phyloP scores from a whole-genome alignment of 768 basidiomycete genomes.

The Bullera alba region DNA sequence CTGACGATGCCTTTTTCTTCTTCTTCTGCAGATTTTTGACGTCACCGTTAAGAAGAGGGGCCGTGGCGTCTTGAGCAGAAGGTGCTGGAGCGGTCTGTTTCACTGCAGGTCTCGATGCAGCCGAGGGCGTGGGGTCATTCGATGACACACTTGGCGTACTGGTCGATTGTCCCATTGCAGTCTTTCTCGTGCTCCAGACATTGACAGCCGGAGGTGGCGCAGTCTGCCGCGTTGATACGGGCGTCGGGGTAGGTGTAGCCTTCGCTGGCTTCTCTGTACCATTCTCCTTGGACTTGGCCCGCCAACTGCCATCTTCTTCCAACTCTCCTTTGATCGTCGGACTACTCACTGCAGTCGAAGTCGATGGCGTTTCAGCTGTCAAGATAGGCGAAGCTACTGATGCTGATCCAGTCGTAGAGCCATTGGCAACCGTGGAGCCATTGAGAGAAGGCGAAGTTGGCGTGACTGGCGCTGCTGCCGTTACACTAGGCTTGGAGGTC shows the following conservation, averaged over 20 bases:
- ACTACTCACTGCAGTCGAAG: slow-evolving; percentile 11
- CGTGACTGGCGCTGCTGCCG: too few relatives aligned
- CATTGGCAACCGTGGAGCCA: slow-evolving; percentile 14
- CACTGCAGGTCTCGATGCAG: too few relatives aligned
- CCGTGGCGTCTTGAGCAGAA: too few relatives aligned
- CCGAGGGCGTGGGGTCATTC: too few relatives aligned
- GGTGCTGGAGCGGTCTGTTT: too few relatives aligned
- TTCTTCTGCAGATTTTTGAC: slow-evolving; percentile 5
- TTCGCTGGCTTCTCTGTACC: background rate
- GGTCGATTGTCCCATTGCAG: slow-evolving; percentile 2
- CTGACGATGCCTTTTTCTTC: slow-evolving; percentile 13
- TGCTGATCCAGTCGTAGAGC: slow-evolving; percentile 3
- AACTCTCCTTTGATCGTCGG: slow-evolving; percentile 9
- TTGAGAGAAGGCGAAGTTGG: slow-evolving; percentile 18
- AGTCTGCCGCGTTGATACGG: background rate
- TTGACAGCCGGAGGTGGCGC: slow-evolving; percentile 32
- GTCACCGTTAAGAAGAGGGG: too few relatives aligned
- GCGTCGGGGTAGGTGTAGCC: background rate
- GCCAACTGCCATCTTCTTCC: slow-evolving; percentile 26
- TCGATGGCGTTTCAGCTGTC: slow-evolving; percentile 8
- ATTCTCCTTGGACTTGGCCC: slow-evolving; percentile 7
- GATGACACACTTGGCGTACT: too few relatives aligned
- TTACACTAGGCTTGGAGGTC: too few relatives aligned
- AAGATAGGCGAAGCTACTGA: slow-evolving; percentile 4
- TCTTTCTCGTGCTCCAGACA: slow-evolving; percentile 27